Conservation (phyloP, 1,284 basidiomycete genomes). For the Phylloporus gajari region DNA sequence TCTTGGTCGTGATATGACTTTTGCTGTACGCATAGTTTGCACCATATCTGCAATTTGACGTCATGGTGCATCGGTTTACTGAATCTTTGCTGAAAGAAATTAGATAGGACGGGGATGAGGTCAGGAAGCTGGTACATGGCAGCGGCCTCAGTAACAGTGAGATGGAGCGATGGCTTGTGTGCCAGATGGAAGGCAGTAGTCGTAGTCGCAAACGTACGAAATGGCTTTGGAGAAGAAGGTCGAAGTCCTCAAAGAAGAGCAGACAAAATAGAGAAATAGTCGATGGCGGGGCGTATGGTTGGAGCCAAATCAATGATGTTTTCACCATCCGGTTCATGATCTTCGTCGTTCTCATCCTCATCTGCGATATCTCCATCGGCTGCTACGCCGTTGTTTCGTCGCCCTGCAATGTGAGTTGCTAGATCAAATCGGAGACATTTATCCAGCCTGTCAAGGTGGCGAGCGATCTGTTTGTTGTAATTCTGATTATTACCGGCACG, state of each 20-base stretch:
- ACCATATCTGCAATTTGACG: background rate
- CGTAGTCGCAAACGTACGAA: background rate
- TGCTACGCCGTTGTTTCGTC: no score
- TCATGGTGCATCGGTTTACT: no score
- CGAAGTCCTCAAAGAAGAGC: background rate
- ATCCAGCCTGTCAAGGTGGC: background rate
- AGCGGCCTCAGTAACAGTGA: background rate
- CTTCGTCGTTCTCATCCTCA: no score
- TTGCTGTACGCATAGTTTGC: background rate
- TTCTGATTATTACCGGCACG: slow-evolving; percentile 8
- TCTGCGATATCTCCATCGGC: background rate
- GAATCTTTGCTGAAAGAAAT: background rate
- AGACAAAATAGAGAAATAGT: background rate
- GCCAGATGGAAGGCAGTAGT: slow-evolving; percentile 2
- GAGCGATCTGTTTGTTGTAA: no score
- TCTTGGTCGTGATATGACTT: background rate
- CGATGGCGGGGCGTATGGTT: background rate
- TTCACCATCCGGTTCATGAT: background rate
- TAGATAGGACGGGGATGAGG: background rate
- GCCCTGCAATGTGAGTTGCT: background rate
- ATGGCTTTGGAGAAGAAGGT: background rate
- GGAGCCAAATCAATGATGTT: background rate
- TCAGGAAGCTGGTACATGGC: background rate
- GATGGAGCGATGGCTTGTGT: background rate
- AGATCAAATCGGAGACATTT: background rate